Base-by-base conservation (phyloP, 2,329 filamentous ascomycete genomes). In the Fusarium brevicatenulatum region DNA sequence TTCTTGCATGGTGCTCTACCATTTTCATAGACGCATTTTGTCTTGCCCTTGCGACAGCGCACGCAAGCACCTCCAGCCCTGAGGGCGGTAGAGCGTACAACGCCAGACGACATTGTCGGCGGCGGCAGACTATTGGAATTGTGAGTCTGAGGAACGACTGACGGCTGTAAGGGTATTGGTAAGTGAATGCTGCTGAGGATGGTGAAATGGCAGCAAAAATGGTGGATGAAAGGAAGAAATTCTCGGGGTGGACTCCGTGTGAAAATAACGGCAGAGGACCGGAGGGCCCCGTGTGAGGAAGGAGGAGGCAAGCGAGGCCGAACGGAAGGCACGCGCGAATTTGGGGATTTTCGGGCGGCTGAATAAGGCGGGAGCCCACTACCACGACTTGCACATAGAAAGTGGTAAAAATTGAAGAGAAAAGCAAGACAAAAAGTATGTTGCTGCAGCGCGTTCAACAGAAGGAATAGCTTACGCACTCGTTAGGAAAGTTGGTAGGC, bases 31-130 rank as follows among this genome's bases (percentile, higher is more conserved):
- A 90, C 88, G 71, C 88, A 90, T 77, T 90, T 90, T 58, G 88
- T 90, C 81, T 90, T 90, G 82, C 88, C 88, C 78, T 90, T 90
- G 79, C 88, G 87, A 81, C 88, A 90, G 80, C 88, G 87, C 73
- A 90, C 88, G 74, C 88, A 90, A 76, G 88, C 88, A 76, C 88
- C 88, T 78, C 88, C 88, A 79, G 88, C 88, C 78, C 88, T 85
- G 62, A 90, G 86, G 80, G 88, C 88, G 73, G 88, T 90, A 76
- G 86, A 86, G 81, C 88, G 86, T 77, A 87, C 85, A 72, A 86
- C 80, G 76, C 79, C 83, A 63, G 86, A 82, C 54, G 85, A 83
- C 86, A 87, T 87, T 54, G 57, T 64, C 59, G 32, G 39, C 52
- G 39, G 49, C 44, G 40, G 37, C 18, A 11, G 36, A 13, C 39